Base-by-base conservation (phyloP, 2,329 filamentous ascomycete genomes). In the Talaromyces sp. region DNA sequence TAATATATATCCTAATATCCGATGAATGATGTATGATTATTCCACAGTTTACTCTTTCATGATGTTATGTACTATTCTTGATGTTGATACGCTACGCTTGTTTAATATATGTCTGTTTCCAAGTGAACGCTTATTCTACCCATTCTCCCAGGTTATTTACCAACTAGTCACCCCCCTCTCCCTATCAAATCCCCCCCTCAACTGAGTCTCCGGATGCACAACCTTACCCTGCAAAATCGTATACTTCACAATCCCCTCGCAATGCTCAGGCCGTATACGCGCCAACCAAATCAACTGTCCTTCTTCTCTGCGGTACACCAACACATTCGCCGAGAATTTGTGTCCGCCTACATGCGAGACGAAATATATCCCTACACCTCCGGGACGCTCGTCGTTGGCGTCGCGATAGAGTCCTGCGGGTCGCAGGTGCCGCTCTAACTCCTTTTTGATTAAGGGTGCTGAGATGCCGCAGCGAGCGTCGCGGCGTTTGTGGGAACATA, bases 301-400 rank as follows among this genome's bases (percentile, higher is more conserved):
- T 67, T 73, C 72, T 56, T 76, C 78, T 65, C 73, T 85, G 19
- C 93, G 85, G 76, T 97, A 97, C 0, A 97, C 81, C 80, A 97
- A 89, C 69, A 97, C 87, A 74, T 97, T 97, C 31, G 93, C 93
- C 58, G 89, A 89, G 80, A 94, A 97, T 81, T 96, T 96, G 82
- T 97, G 93, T 0, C 93, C 94, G 38, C 94, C 93, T 4, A 97
- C 91, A 74, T 97, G 93, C 67, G 88, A 93, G 70, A 97, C 93
- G 74, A 94, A 96, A 80, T 95, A 96, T 67, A 97, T 91, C 1
- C 91, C 93, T 1, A 93, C 92, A 8, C 93, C 93, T 7, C 93
- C 92, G 0, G 91, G 90, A 54, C 93, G 82, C 76, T 91, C 88
- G 75, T 97, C 93, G 74, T 93, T 88, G 10, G 92, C 79, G 75